Conservation (phyloP, 805 yeast genomes). For the Candida ulmi region DNA sequence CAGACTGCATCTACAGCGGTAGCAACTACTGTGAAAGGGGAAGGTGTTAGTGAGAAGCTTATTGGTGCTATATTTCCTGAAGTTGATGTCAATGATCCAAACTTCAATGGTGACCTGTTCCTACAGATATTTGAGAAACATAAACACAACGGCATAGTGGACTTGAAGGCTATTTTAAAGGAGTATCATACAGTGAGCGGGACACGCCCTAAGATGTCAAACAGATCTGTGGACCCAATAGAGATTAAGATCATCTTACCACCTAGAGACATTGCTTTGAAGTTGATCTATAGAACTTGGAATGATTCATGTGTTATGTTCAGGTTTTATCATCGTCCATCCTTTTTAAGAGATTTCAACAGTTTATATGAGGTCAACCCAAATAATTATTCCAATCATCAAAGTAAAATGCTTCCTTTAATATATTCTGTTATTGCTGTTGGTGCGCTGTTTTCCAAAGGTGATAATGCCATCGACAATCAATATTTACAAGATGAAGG, state of each 20-base stretch:
- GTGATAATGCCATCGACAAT: conserved; percentile 25
- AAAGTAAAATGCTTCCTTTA: conserved; percentile 74
- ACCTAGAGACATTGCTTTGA: conserved; percentile 66
- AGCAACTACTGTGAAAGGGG: neutral
- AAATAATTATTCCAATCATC: conserved; percentile 65
- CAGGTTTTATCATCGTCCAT: conserved; percentile 82
- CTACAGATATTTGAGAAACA: conserved; percentile 11
- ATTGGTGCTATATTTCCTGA: conserved; percentile 16
- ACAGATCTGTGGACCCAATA: conserved; percentile 28
- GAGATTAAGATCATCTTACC: conserved; percentile 63
- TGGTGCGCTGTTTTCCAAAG: conserved; percentile 66
- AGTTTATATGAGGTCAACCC: conserved; percentile 76
- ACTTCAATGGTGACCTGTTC: conserved; percentile 15
- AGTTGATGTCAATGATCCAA: conserved; percentile 7
- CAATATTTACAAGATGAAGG: conserved; percentile 54
- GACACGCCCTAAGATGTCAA: conserved; percentile 16
- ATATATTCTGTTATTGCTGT: conserved; percentile 83
- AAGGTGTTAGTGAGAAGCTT: conserved; percentile 3
- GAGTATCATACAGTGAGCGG: conserved; percentile 9
- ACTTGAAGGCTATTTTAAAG: conserved; percentile 11
- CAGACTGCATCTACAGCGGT: neutral
- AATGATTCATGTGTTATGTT: conserved; percentile 79
- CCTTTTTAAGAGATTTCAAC: conserved; percentile 70
- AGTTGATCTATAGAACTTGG: conserved; percentile 76
- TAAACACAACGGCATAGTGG: conserved; percentile 14